phyloP scores from a whole-genome alignment of 768 basidiomycete genomes.

The Boletus patriciae region DNA sequence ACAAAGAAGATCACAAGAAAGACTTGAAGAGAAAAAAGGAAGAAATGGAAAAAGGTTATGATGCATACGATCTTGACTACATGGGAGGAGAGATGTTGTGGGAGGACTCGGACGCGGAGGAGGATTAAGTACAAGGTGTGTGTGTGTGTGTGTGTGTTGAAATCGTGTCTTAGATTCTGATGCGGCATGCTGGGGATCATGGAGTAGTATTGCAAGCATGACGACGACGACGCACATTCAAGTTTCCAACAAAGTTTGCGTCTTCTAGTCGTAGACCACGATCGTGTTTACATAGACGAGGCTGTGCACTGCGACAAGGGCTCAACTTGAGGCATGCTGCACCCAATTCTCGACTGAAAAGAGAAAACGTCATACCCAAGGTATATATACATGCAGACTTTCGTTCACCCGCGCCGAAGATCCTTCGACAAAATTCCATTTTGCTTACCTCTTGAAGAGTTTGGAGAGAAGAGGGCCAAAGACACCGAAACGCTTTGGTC shows the following conservation, averaged over 20 bases:
- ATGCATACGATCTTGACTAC: no score
- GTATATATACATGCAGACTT: neutral
- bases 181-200: no score
- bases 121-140: neutral
- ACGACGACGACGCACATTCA: no score
- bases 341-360: slow-evolving; percentile 27
- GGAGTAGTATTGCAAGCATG: no score
- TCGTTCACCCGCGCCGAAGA: neutral
- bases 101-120: neutral
- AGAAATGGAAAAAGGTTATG: no score
- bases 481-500: slow-evolving; percentile 31
- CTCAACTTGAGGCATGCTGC: no score
- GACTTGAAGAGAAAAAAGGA: neutral
- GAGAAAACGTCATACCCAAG: slow-evolving; percentile 32
- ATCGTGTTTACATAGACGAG: no score
- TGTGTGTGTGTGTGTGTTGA: no score
- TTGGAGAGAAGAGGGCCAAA: slow-evolving; percentile 35
- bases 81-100: neutral
- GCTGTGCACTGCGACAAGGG: no score
- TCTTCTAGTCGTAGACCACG: no score
- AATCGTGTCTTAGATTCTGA: no score
- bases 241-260: no score
- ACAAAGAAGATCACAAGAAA: neutral
- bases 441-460: slow-evolving; percentile 39
- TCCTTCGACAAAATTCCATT: neutral